Base-by-base conservation (phyloP, 768 basidiomycete genomes). In the Psilocybe cyanescens region DNA sequence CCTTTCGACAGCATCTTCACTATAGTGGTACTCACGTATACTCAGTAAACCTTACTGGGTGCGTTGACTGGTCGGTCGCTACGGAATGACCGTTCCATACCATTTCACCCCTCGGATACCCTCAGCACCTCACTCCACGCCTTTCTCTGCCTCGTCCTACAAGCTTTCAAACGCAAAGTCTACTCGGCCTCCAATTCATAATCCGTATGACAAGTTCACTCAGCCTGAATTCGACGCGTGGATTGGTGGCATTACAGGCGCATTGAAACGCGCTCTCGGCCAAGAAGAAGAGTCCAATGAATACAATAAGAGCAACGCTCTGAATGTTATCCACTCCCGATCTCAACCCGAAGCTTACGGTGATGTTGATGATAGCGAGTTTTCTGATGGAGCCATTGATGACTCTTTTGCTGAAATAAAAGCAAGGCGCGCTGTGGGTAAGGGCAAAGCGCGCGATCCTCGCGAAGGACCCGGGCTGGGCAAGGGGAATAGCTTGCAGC, bases 181-280 rank as follows among this genome's bases (percentile, higher is more conserved):
- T 1, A 55, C 68, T 1, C 79, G 80, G 17, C 74, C 85, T 5
- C 88, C 89, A 17, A 81, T 89, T 56, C 72, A 83, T 55, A 91
- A 91, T 67, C 90, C 90, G 1, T 91, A 86, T 70, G 88, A 91
- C 71, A 87, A 87, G 71, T 89, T 91, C 71, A 80, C 87, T 1
- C 81, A 86, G 68, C 75, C 78, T 1, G 84, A 90, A 64, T 91
- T 90, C 66, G 88, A 91, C 78, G 77, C 80, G 69, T 91, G 86
- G 86, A 87, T 91, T 66, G 81, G 78, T 65, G 86, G 80, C 67
- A 81, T 91, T 47, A 89, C 86, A 0, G 72, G 78, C 61, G 76
- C 83, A 54, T 74, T 91, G 30, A 81, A 81, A 59, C 78, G 74
- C 52, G 90, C 89, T 24, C 76, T 91, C 8, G 84, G 85, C 0